Evolutionary conservation across 495 filamentous ascomycete genomes (phyloP), one percentile per base, ranked within the genome.

Genomic region (Podospora pseudoanserina): DNA sequence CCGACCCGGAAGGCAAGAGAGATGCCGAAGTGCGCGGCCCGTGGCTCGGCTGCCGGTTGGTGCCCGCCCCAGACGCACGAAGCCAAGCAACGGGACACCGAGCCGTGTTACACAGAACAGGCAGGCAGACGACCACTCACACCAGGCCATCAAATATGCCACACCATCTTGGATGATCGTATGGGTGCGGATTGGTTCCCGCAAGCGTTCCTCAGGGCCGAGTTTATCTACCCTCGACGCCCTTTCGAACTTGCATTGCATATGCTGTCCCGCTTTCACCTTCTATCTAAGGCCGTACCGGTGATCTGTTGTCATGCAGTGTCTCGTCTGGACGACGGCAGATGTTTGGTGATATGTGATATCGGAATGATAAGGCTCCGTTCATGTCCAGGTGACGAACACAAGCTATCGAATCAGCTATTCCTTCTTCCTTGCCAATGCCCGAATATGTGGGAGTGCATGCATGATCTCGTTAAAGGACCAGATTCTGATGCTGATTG

Each of bases 61-160:
- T 49, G 39, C 39, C 7, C 39, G 39, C 39, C 39, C 39, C 39
- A 49, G 39, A 49, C 39, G 15, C 39, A 49, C 39, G 39, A 49
- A 49, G 39, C 39, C 39, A 49, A 49, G 39, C 5, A 49, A 49
- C 39, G 39, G 39, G 39, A 11, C 39, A 49, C 5, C 39, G 39
- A 49, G 39, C 56, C 56, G 56, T 20, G 28, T 61, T 61, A 61
- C 20, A 61, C 59, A 61, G 39, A 16, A 49, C 39, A 49, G 39
- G 13, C 39, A 49, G 39, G 39, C 39, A 49, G 7, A 61, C 28
- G 28, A 32, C 59, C 59, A 61, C 27, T 27, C 59, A 32, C 59
- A 49, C 39, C 39, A 16, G 39, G 39, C 9, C 39, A 6, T 49
- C 5, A 49, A 1, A 49, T 5, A 49, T 49, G 13, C 39, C 39